Base-by-base conservation (phyloP, 2,329 filamentous ascomycete genomes). In the Tolypocladium tropicale region DNA sequence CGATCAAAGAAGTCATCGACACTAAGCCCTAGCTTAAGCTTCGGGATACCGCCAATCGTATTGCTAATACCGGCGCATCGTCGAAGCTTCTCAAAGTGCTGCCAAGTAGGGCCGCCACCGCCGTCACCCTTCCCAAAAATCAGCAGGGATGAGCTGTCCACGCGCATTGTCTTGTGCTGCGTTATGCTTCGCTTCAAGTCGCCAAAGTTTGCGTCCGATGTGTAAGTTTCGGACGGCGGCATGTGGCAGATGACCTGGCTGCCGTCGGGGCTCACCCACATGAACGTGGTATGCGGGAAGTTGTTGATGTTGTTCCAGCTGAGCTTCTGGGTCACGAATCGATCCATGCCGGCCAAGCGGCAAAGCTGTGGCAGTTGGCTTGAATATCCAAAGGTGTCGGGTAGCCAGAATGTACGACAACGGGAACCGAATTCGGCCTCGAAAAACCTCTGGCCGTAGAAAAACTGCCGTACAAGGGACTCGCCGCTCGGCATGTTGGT, bases 221-320 rank as follows among this genome's bases (percentile, higher is more conserved):
- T 97, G 70, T 99, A 97, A 0, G 94, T 97, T 73, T 99, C 92
- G 2, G 90, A 83, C 1, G 94, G 94, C 3, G 92, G 85, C 94
- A 99, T 99, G 68, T 99, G 94, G 71, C 93, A 97, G 59, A 99
- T 84, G 62, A 99, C 94, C 68, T 97, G 94, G 66, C 89, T 95
- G 57, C 94, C 93, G 70, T 99, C 94, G 16, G 96, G 82, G 14
- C 91, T 84, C 34, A 99, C 92, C 94, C 94, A 99, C 72, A 96
- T 96, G 79, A 99, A 99, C 0, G 94, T 97, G 6, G 94, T 97
- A 68, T 97, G 94, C 0, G 94, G 94, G 74, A 97, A 99, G 67
- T 89, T 95, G 75, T 97, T 97, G 80, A 97, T 97, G 70, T 97
- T 97, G 77, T 97, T 97, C 94, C 94, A 99, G 77, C 93, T 97